phyloP scores from a whole-genome alignment of 2,329 filamentous ascomycete genomes.

The Phialocephala subalpina region DNA sequence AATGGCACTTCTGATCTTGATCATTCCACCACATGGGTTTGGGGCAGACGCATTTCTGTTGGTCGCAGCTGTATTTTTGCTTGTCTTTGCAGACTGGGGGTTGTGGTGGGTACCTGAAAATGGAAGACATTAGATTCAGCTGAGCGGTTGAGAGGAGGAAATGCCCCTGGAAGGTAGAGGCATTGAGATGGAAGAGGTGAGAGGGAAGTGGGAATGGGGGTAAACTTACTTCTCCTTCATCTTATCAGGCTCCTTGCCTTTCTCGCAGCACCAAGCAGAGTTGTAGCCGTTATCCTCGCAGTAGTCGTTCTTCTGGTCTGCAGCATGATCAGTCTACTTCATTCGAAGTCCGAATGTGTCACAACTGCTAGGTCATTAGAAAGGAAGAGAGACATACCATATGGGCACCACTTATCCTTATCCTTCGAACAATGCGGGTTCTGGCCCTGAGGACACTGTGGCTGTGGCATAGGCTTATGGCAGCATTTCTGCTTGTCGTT shows the following conservation, averaged over 20 bases:
- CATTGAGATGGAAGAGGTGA: too few relatives aligned
- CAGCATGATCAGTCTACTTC: not conserved
- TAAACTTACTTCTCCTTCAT: not conserved
- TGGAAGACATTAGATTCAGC: too few relatives aligned
- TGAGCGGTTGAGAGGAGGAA: too few relatives aligned
- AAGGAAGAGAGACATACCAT: not conserved
- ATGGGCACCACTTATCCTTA: too few relatives aligned
- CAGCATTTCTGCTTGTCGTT: conserved; percentile 11
- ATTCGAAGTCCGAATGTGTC: too few relatives aligned
- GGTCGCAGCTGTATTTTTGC: conserved; percentile 9
- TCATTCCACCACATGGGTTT: conserved; percentile 9
- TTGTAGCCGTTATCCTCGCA: conserved; percentile 14
- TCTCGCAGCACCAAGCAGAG: conserved; percentile 4
- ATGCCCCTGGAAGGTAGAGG: too few relatives aligned
- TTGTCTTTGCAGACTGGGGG: conserved; percentile 14
- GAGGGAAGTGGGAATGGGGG: too few relatives aligned
- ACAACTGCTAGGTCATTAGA: too few relatives aligned
- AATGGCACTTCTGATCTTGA: conserved; percentile 9
- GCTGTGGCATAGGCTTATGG: not conserved
- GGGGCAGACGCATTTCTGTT: conserved; percentile 11
- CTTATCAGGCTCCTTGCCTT: not conserved
- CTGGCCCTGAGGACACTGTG: not conserved
- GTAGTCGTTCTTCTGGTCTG: conserved; percentile 8
- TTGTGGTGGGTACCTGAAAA: not conserved
- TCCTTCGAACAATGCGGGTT: not conserved